These are phyloP conservation scores for Botryotinia narcissicola DNA, from an alignment of 2,329 filamentous ascomycete species.

Conservation along the genomic window DNA sequence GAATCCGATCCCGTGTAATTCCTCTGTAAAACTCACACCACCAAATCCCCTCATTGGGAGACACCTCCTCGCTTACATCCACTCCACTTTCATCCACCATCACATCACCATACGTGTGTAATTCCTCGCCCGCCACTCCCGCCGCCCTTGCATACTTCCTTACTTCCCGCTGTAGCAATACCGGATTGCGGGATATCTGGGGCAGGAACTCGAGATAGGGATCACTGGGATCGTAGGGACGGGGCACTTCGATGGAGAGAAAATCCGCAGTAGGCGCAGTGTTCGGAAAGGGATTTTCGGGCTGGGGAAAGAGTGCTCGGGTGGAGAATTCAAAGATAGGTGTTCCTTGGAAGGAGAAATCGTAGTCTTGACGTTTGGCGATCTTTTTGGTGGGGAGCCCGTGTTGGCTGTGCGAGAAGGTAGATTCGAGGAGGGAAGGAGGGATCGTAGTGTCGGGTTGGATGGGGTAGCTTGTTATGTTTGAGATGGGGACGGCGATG, in stretches of 20 bases:
- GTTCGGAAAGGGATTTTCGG: neutral
- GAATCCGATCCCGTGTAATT: conserved; percentile 23
- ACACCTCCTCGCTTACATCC: conserved; percentile 2
- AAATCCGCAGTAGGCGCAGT: neutral
- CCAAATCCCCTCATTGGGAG: conserved; percentile 25
- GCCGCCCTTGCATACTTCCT: neutral
- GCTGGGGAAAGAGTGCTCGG: neutral
- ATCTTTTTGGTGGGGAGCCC: conserved; percentile 14
- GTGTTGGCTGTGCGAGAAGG: neutral
- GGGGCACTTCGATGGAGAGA: neutral
- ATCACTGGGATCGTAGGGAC: neutral
- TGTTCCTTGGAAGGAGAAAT: conserved; percentile 33
- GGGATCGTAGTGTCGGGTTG: conserved; percentile 15
- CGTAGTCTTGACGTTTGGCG: conserved; percentile 32
- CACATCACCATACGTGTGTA: neutral
- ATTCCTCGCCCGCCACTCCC: neutral
- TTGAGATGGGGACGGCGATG: conserved; percentile 33
- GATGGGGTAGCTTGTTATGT: conserved; percentile 28
- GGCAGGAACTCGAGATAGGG: neutral
- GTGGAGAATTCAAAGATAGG: conserved; percentile 36
- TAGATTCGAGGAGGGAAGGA: neutral
- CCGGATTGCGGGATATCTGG: neutral
- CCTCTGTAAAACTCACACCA: conserved; percentile 27
- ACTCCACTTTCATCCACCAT: neutral
- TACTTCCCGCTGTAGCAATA: too few species aligned